Evolutionary conservation across 257 asterid species (phyloP), one percentile per base, ranked within the genome.

Genomic region (Ophiorrhiza pumila): DNA sequence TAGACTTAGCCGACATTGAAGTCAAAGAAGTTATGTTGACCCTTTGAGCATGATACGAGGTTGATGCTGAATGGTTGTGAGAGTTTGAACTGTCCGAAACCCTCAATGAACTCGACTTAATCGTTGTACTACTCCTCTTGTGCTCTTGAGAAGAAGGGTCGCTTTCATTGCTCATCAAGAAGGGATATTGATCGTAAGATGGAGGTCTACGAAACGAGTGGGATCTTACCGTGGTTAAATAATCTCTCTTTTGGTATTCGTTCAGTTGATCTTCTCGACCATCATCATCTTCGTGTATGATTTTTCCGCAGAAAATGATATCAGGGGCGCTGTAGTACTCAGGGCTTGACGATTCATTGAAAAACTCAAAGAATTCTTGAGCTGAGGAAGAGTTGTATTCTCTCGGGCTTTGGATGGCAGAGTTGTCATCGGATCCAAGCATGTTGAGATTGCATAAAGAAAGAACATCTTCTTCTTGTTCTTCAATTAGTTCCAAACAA

Each of bases 1-100:
- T 80, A 1, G 96, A 91, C 76, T 83, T 89, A 1, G 85, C 79
- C 12, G 93, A 84, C 96, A 91, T 91, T 23, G 97, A 84, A 8
- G 96, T 87, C 74, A 90, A 82, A 22, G 87, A 70, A 29, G 81
- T 84, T 68, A 88, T 78, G 78, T 84, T 90, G 79, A 88, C 91
- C 15, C 81, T 83, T 80, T 80, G 83, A 57, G 64, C 83, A 68
- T 63, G 82, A 66, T 82, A 75, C 45, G 62, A 17, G 4, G n/a
- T n/a, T n/a, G n/a, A n/a, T n/a, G n/a, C n/a, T n/a, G 71, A 43
- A 18, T 49, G 2, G 10, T 13, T 7, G 13, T 0, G 27, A 14
- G 46, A 14, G 23, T 39, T 29, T 2, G 68, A 64, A 50, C 25
- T 4, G 32, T 39, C 75, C 69, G 81, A 68, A 15, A 50, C 14